Evolutionary conservation across 345 rosid species (phyloP).

Genomic region (Salix suchowensis): DNA sequence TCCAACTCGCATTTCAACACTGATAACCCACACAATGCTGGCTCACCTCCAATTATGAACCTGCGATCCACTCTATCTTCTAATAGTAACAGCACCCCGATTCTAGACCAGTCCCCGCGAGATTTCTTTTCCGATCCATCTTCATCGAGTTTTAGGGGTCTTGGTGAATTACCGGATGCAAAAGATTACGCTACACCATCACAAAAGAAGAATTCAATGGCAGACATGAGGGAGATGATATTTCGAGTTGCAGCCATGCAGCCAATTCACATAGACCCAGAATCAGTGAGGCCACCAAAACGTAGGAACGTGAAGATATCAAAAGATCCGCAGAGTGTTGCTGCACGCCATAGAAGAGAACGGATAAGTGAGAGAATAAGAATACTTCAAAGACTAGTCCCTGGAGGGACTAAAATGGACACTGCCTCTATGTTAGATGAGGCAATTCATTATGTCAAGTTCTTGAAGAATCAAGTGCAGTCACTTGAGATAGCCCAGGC

Average conservation of each 20-base stretch:
- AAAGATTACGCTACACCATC: slow-evolving; percentile 16
- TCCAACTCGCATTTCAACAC: slow-evolving; percentile 17
- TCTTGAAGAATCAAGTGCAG: slow-evolving; percentile 62
- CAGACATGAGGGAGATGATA: slow-evolving; percentile 71
- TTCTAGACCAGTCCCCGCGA: slow-evolving; percentile 10
- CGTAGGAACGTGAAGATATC: slow-evolving; percentile 66
- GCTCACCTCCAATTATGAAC: slow-evolving; percentile 10
- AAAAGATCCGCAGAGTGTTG: slow-evolving; percentile 69
- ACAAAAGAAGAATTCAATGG: slow-evolving; percentile 46
- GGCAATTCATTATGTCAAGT: slow-evolving; percentile 69
- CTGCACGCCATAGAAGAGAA: slow-evolving; percentile 63
- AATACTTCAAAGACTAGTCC: slow-evolving; percentile 64
- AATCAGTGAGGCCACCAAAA: slow-evolving; percentile 58
- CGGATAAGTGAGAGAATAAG: slow-evolving; percentile 65
- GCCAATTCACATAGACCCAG: slow-evolving; percentile 64
- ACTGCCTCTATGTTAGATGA: slow-evolving; percentile 75
- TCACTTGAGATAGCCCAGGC: slow-evolving; percentile 43
- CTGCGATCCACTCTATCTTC: slow-evolving; percentile 14
- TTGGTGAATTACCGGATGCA: slow-evolving; percentile 18
- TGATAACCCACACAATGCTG: slow-evolving; percentile 7
- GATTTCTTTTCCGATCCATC: slow-evolving; percentile 2
- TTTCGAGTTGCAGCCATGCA: slow-evolving; percentile 71
- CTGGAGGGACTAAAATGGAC: slow-evolving; percentile 79
- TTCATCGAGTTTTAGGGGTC: slow-evolving; percentile 18
- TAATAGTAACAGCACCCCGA: not conserved